Percentiles rank a stretch among this genome's conserved stretches.
These are phyloP conservation scores for Neoboletus magnificus DNA, from an alignment of 768 basidiomycete genomes.

Conservation along the genomic window DNA sequence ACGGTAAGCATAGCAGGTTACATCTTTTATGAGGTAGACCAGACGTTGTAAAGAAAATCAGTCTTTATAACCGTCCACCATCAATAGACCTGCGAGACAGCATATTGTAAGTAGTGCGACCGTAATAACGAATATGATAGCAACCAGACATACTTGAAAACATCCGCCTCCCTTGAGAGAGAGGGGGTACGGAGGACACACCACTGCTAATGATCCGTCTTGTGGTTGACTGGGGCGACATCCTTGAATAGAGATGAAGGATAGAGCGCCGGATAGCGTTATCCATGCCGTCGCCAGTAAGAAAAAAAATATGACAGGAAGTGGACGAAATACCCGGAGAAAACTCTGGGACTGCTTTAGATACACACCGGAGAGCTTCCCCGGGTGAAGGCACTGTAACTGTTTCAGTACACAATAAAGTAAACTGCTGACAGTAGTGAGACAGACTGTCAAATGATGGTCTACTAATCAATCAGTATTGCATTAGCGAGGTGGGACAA, in stretches of 20 bases:
- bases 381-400: neutral
- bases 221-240: constrained; percentile 33
- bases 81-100: constrained; percentile 47
- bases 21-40: constrained; percentile 49
- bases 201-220: constrained; percentile 47
- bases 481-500: no score
- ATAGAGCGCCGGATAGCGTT: neutral
- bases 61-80: neutral
- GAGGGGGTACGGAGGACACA: constrained; percentile 16
- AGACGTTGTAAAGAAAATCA: constrained; percentile 1
- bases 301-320: neutral
- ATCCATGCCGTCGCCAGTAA: neutral
- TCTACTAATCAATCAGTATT: no score
- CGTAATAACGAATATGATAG: constrained; percentile 22
- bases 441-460: no score
- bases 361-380: neutral
- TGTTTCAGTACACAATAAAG: neutral
- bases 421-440: no score
- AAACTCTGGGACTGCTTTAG: neutral
- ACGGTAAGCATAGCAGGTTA: constrained; percentile 70
- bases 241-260: neutral
- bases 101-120: constrained; percentile 51
- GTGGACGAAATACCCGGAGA: neutral
- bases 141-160: neutral
- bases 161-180: neutral